Evolutionary conservation across 805 yeast genomes (phyloP), one percentile per base, ranked within the genome.

Genomic region (Starmera amethionina): DNA sequence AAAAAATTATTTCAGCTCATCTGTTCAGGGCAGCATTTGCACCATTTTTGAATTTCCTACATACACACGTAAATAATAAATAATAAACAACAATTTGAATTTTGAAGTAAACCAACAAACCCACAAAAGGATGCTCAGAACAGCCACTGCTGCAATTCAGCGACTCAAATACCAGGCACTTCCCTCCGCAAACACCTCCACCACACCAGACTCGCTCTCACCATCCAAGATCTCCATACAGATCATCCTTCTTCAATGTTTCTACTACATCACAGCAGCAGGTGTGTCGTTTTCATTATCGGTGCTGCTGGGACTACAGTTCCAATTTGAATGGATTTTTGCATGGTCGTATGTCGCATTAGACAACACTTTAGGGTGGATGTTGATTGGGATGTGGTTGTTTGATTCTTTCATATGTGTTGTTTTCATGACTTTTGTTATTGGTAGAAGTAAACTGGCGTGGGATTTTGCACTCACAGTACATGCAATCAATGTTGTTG

Each of bases 401-500:
- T 59, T 87, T 38, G 95, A 84, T 56, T 71, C 96, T 0, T 68
- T 93, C 35, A 65, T 93, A 33, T 82, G 95, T 49, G 96, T 88
- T 2, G 59, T 86, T 10, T 87, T 86, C 55, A 78, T 90, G 54
- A 86, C 95, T 1, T 62, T 89, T 2, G 78, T 90, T 25, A 96
- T 90, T 11, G 96, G 97, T 0, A 68, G 97, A 42, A 83, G 95
- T 34, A 93, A 90, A 58, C 65, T 90, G 38, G 97, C 97, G 0
- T 83, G 96, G 83, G 98, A 90, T 62, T 90, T 93, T 64, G 96
- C 96, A 10, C 55, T 90, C n/a, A 93, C 98, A 0, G 76, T 90
- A 13, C 96, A 93, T 59, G 76, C 82, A 18, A 72, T 93, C 38
- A 82, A 90, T 61, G 60, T 90, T 19, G 39, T 78, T 4, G 77